Percentiles rank a stretch among this genome's conserved stretches.
Conservation (phyloP, 2,329 filamentous ascomycete species). For the Thielaviopsis populi region DNA sequence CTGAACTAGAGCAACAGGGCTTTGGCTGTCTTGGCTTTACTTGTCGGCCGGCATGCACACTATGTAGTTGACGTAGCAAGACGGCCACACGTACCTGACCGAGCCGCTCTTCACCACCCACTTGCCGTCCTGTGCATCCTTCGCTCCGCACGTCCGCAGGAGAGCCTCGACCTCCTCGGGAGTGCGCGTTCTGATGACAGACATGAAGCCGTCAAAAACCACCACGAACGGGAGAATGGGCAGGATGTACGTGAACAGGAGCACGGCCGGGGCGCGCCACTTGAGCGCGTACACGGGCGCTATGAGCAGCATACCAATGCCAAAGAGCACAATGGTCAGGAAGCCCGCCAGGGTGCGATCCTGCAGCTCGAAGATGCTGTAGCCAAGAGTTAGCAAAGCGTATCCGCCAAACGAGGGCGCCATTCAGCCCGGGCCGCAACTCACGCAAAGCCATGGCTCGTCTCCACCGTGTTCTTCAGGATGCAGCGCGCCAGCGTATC, state of each 20-base stretch:
- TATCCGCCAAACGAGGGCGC: not conserved
- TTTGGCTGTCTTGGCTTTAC: too few relatives aligned
- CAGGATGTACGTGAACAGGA: conserved; percentile 51
- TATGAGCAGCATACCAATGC: conserved; percentile 34
- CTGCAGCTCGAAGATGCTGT: conserved; percentile 55
- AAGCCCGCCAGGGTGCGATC: conserved; percentile 43
- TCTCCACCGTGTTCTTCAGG: conserved; percentile 48
- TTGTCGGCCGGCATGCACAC: conserved; percentile 29
- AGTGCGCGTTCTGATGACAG: conserved; percentile 50
- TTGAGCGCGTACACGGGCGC: conserved; percentile 40
- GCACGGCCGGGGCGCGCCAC: conserved; percentile 35
- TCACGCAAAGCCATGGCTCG: conserved; percentile 46
- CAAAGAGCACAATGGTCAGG: conserved; percentile 37
- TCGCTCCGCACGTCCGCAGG: conserved; percentile 35
- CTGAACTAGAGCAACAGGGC: too few relatives aligned
- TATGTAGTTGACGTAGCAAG: conserved; percentile 37
- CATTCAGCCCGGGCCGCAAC: not conserved
- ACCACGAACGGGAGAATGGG: conserved; percentile 54
- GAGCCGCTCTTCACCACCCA: conserved; percentile 37
- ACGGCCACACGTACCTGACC: conserved; percentile 35
- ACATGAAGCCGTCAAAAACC: conserved; percentile 54
- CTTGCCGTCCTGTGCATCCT: conserved; percentile 26
- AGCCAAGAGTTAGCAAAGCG: not conserved
- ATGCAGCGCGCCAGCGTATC: conserved; percentile 46
- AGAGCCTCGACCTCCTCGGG: conserved; percentile 48